phyloP scores from a whole-genome alignment of 768 basidiomycete species.

The Rossbeevera mucosa region DNA sequence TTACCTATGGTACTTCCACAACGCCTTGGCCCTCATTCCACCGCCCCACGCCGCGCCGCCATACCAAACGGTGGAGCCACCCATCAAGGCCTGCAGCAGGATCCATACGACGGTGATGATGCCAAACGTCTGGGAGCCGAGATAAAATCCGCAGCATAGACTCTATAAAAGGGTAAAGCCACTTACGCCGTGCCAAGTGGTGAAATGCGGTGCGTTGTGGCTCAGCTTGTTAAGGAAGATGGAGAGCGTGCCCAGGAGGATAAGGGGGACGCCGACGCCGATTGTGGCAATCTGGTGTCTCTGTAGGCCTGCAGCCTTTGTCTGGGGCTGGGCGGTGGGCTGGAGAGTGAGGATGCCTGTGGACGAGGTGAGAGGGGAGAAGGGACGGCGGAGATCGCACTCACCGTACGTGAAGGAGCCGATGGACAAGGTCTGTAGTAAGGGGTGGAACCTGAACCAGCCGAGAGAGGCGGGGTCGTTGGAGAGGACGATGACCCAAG shows the following conservation, averaged over 20 bases:
- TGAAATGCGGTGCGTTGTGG: slow-evolving; percentile 52
- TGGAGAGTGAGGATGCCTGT: slow-evolving; percentile 75
- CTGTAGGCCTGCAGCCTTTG: slow-evolving; percentile 61
- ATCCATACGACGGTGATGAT: slow-evolving; percentile 61
- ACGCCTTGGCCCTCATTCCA: slow-evolving; percentile 58
- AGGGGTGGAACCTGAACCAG: slow-evolving; percentile 68
- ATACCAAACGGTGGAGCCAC: slow-evolving; percentile 77
- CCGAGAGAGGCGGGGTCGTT: slow-evolving; percentile 43
- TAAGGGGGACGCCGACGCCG: slow-evolving; percentile 48
- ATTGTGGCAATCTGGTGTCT: slow-evolving; percentile 68
- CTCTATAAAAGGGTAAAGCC: not conserved
- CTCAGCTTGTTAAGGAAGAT: slow-evolving; percentile 60
- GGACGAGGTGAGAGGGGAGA: not conserved
- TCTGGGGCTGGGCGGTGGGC: slow-evolving; percentile 60
- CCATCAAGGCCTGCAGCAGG: slow-evolving; percentile 53
- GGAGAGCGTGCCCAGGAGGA: slow-evolving; percentile 57
- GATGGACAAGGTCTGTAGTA: slow-evolving; percentile 55
- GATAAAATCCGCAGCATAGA: not conserved
- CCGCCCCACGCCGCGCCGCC: slow-evolving; percentile 68
- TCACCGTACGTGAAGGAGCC: slow-evolving; percentile 58
- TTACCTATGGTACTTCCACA: slow-evolving; percentile 85
- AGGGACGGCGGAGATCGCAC: slow-evolving; percentile 7
- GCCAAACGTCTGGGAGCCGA: slow-evolving; percentile 50
- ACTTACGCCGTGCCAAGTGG: slow-evolving; percentile 72
- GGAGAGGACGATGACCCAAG: slow-evolving; percentile 44